These are phyloP conservation scores for Sphagnum tenellum DNA, from an alignment of 225 moss, liverwort and hornwort species.

Conservation along the genomic window DNA sequence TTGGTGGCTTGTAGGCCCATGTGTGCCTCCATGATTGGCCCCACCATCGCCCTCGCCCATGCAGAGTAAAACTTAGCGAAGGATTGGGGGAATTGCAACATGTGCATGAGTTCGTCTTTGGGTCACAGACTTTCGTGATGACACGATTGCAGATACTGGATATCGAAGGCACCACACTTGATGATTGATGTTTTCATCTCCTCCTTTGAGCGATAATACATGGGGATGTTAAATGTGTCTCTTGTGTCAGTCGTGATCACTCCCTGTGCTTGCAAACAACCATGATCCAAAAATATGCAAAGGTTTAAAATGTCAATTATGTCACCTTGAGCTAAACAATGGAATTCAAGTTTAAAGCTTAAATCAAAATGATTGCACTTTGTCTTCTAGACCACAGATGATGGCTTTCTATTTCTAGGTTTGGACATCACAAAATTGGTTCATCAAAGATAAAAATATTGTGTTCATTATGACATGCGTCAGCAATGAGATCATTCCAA, in stretches of 20 bases:
- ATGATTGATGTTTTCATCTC: constrained; percentile 45
- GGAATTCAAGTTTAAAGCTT: background rate
- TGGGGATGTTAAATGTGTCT: constrained; percentile 59
- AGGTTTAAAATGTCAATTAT: too few relatives aligned
- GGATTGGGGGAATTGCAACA: constrained; percentile 23
- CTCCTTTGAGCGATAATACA: constrained; percentile 41
- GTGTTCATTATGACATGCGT: constrained; percentile 20
- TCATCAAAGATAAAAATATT: too few relatives aligned
- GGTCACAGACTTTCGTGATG: constrained; percentile 42
- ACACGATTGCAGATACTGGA: constrained; percentile 33
- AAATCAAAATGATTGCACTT: too few relatives aligned
- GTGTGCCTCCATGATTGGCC: constrained; percentile 50
- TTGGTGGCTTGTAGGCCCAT: constrained; percentile 49
- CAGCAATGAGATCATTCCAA: constrained; percentile 50
- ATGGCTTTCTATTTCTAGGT: too few relatives aligned
- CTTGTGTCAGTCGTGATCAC: constrained; percentile 30
- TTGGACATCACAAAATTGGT: too few relatives aligned
- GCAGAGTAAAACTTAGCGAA: constrained; percentile 64
- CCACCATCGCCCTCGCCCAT: constrained; percentile 55
- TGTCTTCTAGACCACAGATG: too few relatives aligned
- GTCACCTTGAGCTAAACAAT: too few relatives aligned
- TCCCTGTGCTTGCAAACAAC: constrained; percentile 18
- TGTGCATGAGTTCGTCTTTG: constrained; percentile 22
- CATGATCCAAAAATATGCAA: too few relatives aligned
- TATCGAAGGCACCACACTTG: constrained; percentile 18